A percentile compares a stretch with the other conserved stretches of the same genome.
phyloP scores from a whole-genome alignment of 805 yeast species.

The Zygotorulaspora florentina region DNA sequence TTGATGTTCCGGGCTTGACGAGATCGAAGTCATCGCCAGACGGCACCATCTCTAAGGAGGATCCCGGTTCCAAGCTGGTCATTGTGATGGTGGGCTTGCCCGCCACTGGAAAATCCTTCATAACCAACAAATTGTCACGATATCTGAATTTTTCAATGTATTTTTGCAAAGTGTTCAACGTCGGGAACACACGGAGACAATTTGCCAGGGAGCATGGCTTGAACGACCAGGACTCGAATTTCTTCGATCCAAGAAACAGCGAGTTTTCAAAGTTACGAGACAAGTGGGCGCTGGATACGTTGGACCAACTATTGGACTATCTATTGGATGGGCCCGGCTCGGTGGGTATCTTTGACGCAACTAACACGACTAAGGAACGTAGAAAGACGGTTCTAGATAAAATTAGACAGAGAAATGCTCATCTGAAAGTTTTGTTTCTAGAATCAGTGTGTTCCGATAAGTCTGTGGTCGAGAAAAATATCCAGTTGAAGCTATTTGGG shows the following conservation, averaged over 20 bases:
- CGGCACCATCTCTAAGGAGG: slow-evolving; percentile 57
- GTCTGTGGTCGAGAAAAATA: slow-evolving; percentile 73
- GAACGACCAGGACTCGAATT: slow-evolving; percentile 68
- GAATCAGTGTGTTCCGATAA: slow-evolving; percentile 87
- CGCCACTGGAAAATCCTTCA: slow-evolving; percentile 90
- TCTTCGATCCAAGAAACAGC: slow-evolving; percentile 77
- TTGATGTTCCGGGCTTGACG: slow-evolving; percentile 91
- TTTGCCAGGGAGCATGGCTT: slow-evolving; percentile 42
- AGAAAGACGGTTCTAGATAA: slow-evolving; percentile 54
- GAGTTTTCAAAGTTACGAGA: slow-evolving; percentile 67
- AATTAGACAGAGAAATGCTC: slow-evolving; percentile 53
- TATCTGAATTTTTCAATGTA: slow-evolving; percentile 94
- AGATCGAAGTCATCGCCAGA: slow-evolving; percentile 75
- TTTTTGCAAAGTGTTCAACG: slow-evolving; percentile 85
- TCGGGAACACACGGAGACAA: slow-evolving; percentile 87
- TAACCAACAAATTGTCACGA: slow-evolving; percentile 85
- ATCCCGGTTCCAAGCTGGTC: slow-evolving; percentile 78
- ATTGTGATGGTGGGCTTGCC: slow-evolving; percentile 97
- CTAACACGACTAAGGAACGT: slow-evolving; percentile 68
- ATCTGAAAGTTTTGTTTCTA: slow-evolving; percentile 72
- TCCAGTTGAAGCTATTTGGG: slow-evolving; percentile 80
- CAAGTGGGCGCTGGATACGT: slow-evolving; percentile 94
- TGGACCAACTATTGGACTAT: slow-evolving; percentile 78
- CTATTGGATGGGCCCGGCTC: slow-evolving; percentile 77
- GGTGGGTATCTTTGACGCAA: slow-evolving; percentile 88